Conservation (phyloP, 805 yeast species). For the Kazachstania martiniae region DNA sequence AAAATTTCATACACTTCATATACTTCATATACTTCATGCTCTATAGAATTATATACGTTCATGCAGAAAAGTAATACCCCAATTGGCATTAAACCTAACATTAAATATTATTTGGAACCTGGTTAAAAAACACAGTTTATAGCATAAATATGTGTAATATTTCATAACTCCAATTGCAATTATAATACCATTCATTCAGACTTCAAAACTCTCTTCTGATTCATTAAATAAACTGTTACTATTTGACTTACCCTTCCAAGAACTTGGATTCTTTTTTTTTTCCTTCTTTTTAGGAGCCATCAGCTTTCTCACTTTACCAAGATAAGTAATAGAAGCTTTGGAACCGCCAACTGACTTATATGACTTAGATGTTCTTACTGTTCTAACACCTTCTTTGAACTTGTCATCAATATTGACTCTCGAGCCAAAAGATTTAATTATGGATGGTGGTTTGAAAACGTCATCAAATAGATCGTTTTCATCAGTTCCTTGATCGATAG, state of each 20-base stretch:
- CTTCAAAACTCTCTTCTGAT: slow-evolving; percentile 15
- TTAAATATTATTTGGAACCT: too few relatives aligned
- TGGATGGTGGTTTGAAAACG: slow-evolving; percentile 32
- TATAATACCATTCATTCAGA: neutral
- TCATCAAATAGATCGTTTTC: slow-evolving; percentile 2
- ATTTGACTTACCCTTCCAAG: slow-evolving; percentile 1
- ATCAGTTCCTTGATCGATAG: slow-evolving; percentile 4
- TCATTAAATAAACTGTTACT: slow-evolving; percentile 10
- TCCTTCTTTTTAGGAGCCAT: slow-evolving; percentile 17
- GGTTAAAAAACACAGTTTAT: too few relatives aligned
- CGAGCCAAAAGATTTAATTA: slow-evolving; percentile 36
- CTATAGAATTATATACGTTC: too few relatives aligned
- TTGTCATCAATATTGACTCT: slow-evolving; percentile 29
- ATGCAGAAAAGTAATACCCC: too few relatives aligned
- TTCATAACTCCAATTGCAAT: too few relatives aligned
- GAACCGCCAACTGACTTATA: slow-evolving; percentile 46
- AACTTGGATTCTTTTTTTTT: slow-evolving; percentile 1
- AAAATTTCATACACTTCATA: too few relatives aligned
- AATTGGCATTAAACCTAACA: too few relatives aligned
- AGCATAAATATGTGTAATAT: too few relatives aligned
- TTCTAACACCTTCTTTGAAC: slow-evolving; percentile 32
- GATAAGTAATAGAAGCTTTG: slow-evolving; percentile 46
- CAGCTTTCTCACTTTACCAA: slow-evolving; percentile 31
- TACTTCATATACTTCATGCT: too few relatives aligned
- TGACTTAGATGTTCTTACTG: slow-evolving; percentile 42